Evolutionary conservation across 1,284 basidiomycete genomes (phyloP).

Genomic region (Erythrobasidium hasegawianum): DNA sequence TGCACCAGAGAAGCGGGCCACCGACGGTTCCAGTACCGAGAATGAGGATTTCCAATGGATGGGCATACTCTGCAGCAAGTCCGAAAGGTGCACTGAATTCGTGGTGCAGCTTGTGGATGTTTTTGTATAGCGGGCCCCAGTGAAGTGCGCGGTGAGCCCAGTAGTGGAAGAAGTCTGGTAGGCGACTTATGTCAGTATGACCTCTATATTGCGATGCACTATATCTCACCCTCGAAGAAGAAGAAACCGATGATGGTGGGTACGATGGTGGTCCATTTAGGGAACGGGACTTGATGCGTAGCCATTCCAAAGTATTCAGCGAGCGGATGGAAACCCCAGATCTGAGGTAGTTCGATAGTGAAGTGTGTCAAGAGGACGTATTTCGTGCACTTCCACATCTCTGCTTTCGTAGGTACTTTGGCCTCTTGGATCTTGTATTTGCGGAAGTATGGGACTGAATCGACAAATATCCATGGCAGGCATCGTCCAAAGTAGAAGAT

Average conservation of each 20-base stretch:
- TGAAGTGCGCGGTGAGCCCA: slow-evolving; percentile 53
- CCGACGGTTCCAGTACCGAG: slow-evolving; percentile 51
- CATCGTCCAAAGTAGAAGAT: slow-evolving; percentile 91
- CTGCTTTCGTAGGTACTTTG: slow-evolving; percentile 72
- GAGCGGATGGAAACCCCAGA: slow-evolving; percentile 36
- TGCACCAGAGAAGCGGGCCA: slow-evolving; percentile 82
- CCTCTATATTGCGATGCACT: slow-evolving; percentile 55
- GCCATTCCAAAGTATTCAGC: slow-evolving; percentile 85
- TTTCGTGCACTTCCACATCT: slow-evolving; percentile 97
- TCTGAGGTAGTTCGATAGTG: slow-evolving; percentile 80
- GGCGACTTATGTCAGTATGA: slow-evolving; percentile 58
- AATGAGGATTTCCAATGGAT: slow-evolving; percentile 53
- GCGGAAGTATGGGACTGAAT: slow-evolving; percentile 60
- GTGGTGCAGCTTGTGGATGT: slow-evolving; percentile 95
- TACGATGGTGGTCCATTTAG: slow-evolving; percentile 58
- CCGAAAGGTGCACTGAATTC: slow-evolving; percentile 97
- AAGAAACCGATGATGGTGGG: slow-evolving; percentile 88
- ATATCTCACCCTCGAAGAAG: slow-evolving; percentile 83
- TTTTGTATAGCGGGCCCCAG: slow-evolving; percentile 71
- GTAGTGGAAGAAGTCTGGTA: slow-evolving; percentile 43
- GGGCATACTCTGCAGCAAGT: slow-evolving; percentile 85
- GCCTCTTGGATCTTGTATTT: slow-evolving; percentile 45
- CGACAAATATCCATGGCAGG: slow-evolving; percentile 94
- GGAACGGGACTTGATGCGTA: slow-evolving; percentile 91
- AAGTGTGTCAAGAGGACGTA: slow-evolving; percentile 93